A percentile compares a stretch with the other conserved stretches of the same genome.
These are phyloP conservation scores for Rosa lucieae DNA, from an alignment of 306 rosid genomes.

Conservation along the genomic window DNA sequence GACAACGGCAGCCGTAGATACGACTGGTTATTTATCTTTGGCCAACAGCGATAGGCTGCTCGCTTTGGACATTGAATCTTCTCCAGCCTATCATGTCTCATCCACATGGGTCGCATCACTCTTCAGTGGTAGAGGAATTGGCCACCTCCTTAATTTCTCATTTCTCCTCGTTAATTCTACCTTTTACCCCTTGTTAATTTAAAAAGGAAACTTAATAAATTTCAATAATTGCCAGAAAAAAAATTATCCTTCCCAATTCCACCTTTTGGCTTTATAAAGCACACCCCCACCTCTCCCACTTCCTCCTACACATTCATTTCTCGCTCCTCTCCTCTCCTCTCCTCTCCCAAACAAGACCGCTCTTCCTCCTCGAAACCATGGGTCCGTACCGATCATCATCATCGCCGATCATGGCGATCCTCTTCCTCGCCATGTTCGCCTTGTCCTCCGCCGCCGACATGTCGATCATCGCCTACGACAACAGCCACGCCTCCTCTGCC, in stretches of 20 bases:
- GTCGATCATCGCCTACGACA: conserved; percentile 69
- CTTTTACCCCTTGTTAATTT: background rate
- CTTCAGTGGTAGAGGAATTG: too few relatives aligned
- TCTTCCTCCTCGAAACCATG: conserved; percentile 35
- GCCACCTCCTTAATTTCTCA: background rate
- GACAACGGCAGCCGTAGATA: background rate
- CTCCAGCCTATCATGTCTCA: conserved; percentile 6
- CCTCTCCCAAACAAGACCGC: background rate
- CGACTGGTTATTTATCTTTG: background rate
- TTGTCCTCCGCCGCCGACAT: conserved; percentile 59
- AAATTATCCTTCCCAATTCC: background rate
- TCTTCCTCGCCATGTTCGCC: conserved; percentile 38
- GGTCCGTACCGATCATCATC: conserved; percentile 38
- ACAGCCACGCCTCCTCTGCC: conserved; percentile 26
- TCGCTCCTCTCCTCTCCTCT: background rate
- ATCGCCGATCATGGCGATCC: conserved; percentile 24
- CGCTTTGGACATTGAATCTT: background rate
- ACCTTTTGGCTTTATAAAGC: conserved; percentile 36
- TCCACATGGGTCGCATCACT: conserved; percentile 7
- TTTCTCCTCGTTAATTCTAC: background rate
- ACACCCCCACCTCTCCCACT: conserved; percentile 26
- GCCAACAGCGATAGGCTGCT: background rate
- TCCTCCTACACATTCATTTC: conserved; percentile 9
- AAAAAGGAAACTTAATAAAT: background rate
- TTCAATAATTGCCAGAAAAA: background rate